phyloP scores from a whole-genome alignment of 331 rosid species.

The Malus hybrid region DNA sequence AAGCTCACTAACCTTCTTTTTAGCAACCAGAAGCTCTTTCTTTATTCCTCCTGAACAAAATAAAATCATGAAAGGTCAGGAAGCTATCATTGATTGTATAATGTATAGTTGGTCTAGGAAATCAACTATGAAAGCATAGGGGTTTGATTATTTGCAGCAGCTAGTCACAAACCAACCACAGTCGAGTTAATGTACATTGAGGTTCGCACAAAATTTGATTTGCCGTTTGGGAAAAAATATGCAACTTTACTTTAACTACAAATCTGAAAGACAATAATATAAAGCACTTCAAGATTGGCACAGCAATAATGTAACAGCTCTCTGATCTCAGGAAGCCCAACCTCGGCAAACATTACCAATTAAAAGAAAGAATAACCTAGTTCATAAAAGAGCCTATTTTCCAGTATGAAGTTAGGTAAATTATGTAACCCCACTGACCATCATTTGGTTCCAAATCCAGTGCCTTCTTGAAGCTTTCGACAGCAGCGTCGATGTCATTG shows the following conservation, averaged over 20 bases:
- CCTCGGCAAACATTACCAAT: neutral
- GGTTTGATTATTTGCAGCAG: neutral
- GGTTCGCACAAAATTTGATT: neutral
- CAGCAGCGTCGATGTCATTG: constrained; percentile 63
- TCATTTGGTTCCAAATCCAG: constrained; percentile 69
- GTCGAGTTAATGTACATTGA: neutral
- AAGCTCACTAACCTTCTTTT: constrained; percentile 44
- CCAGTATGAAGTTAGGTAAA: neutral
- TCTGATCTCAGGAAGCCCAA: neutral
- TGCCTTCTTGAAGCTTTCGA: constrained; percentile 67
- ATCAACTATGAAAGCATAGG: neutral
- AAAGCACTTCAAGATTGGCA: neutral
- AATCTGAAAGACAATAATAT: neutral
- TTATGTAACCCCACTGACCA: constrained; percentile 20
- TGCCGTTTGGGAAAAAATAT: neutral
- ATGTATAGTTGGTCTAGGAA: neutral
- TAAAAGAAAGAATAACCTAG: neutral
- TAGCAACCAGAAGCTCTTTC: constrained; percentile 61
- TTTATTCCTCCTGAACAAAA: constrained; percentile 56
- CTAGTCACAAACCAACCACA: neutral
- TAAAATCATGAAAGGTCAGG: neutral
- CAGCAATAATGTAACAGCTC: neutral
- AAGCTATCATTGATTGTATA: neutral
- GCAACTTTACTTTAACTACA: neutral
- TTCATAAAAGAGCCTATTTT: neutral